These are phyloP conservation scores for Grosmannia huntii DNA, from an alignment of 2,329 filamentous ascomycete species.

Conservation along the genomic window DNA sequence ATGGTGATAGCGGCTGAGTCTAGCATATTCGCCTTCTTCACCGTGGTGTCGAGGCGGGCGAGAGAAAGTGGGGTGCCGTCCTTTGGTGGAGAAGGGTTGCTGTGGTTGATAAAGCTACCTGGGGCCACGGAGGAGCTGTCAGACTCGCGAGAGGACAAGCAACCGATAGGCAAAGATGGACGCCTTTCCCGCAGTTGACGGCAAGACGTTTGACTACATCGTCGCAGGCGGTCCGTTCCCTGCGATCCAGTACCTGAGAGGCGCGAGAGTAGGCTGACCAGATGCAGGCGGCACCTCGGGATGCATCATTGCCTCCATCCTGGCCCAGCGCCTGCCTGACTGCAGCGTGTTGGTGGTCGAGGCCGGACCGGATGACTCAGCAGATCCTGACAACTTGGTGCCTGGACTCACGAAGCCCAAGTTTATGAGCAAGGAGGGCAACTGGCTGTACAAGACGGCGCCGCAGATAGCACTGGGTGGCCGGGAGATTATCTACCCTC, in stretches of 20 bases:
- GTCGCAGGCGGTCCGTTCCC: slow-evolving; percentile 1
- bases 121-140: neutral
- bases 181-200: neutral
- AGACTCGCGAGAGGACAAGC: neutral
- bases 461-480: neutral
- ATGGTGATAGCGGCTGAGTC: neutral
- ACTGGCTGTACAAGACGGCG: slow-evolving; percentile 4
- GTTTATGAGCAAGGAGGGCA: slow-evolving; percentile 2
- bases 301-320: neutral
- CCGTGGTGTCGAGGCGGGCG: neutral
- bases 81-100: neutral
- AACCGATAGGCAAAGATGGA: neutral
- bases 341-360: neutral
- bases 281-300: slow-evolving; percentile 1
- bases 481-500: slow-evolving; percentile 2
- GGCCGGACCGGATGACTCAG: slow-evolving; percentile 2
- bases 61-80: neutral
- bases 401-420: slow-evolving; percentile 1
- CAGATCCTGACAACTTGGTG: slow-evolving; percentile 2
- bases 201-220: slow-evolving; percentile 1
- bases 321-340: neutral
- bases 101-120: neutral
- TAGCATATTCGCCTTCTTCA: neutral
- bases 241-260: neutral
- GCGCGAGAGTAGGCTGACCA: neutral